Conservation (phyloP, 768 basidiomycete genomes). For the Pleurotus tuoliensis region DNA sequence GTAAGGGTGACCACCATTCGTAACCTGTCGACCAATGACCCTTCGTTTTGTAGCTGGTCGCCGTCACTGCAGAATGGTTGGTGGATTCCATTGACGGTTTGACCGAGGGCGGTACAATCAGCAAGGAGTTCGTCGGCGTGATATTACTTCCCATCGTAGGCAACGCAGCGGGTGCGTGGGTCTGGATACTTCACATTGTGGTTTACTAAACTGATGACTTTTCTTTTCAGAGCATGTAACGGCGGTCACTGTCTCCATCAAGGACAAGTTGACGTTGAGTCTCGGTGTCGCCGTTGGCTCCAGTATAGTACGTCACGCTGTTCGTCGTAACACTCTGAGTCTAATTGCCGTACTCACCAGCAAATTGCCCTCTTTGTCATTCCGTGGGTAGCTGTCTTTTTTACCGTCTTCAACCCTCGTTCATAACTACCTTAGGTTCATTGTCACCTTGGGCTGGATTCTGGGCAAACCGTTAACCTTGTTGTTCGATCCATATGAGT, state of each 20-base stretch:
- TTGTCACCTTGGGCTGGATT: constrained; percentile 78
- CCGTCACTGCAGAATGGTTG: constrained; percentile 64
- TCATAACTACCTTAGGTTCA: constrained; percentile 40
- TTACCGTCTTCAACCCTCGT: background rate
- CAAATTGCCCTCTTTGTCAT: constrained; percentile 57
- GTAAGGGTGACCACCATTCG: constrained; percentile 33
- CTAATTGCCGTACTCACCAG: constrained; percentile 28
- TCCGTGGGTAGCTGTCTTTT: constrained; percentile 27
- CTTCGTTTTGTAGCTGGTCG: constrained; percentile 41
- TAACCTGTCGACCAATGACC: too few relatives aligned
- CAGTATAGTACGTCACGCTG: constrained; percentile 54
- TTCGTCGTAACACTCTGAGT: background rate
- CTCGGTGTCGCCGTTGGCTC: constrained; percentile 89
- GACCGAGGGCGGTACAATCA: constrained; percentile 51
- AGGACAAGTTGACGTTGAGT: constrained; percentile 84
- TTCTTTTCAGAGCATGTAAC: constrained; percentile 69
- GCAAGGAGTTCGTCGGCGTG: constrained; percentile 80
- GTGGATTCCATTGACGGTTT: constrained; percentile 82
- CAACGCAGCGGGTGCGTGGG: constrained; percentile 67
- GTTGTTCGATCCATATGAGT: constrained; percentile 86
- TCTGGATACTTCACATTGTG: background rate
- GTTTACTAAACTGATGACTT: constrained; percentile 6
- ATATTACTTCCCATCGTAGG: constrained; percentile 88
- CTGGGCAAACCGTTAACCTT: constrained; percentile 76
- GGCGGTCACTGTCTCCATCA: constrained; percentile 87